Evolutionary conservation across 2,329 filamentous ascomycete species (phyloP), one percentile per base, ranked within the genome.

Genomic region (Diplocarpon rosae): DNA sequence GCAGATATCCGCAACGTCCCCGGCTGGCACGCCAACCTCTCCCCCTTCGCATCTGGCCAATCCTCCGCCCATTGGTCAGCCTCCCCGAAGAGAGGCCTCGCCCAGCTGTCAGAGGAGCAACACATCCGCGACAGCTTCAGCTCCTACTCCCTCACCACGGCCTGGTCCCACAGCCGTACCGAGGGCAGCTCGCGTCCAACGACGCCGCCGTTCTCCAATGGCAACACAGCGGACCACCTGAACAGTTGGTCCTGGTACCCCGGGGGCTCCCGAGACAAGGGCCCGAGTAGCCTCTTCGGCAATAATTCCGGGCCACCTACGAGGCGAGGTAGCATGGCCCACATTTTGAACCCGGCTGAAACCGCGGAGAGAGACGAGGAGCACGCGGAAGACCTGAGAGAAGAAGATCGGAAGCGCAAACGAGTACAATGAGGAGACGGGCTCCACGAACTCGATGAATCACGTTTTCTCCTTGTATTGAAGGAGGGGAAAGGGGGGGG

Each of bases 1-100:
- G 92, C 92, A 47, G 92, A 98, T 62, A 96, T 98, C 55, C 82
- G 92, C 42, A 60, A 60, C 43, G 83, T 89, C 56, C 83, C 88
- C 60, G 86, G 83, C 31, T 90, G 85, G 79, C 81, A 80, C 50
- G 51, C 68, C 58, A 67, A 69, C 34, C 71, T 76, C 20, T 83
- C 82, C 5, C 84, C 81, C 10, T 84, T 79, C 59, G 71, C 75
- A 7, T 80, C 81, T 3, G 78, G 78, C 10, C 71, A 77, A 50
- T 72, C 71, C 42, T 74, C 72, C 13, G 65, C 69, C 30, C 76
- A 78, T 49, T 85, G 80, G 79, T 79, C 80, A 13, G 78, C 79
- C 13, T 83, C 80, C 17, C 80, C 78, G 7, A 74, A 75, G 56
- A 65, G 69, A 49, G 62, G 64, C 20, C 63, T 68, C 6, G 65